Evolutionary conservation across 108 stramenopile genomes (phyloP).

Genomic region (Fragilaria radians): DNA sequence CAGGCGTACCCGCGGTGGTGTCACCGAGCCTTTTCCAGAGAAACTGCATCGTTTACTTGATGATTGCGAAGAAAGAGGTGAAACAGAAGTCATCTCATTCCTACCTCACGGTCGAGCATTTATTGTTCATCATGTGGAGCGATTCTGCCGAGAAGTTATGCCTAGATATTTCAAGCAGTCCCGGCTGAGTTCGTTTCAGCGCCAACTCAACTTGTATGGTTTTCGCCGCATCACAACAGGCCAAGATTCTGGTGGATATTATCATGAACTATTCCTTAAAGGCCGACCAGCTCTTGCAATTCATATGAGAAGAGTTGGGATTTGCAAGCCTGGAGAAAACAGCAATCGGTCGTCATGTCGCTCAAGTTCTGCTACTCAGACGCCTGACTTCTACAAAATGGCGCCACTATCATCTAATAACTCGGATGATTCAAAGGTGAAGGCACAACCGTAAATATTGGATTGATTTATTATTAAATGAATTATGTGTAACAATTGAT

Average conservation of each 20-base stretch:
- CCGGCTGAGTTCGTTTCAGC: conserved; percentile 76
- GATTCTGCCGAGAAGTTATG: conserved; percentile 54
- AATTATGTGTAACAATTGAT: too few relatives aligned
- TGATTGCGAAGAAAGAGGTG: conserved; percentile 17
- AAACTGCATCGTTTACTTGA: conserved; percentile 9
- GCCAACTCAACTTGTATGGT: conserved; percentile 84
- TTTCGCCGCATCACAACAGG: conserved; percentile 64
- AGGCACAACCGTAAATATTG: too few relatives aligned
- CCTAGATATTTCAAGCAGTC: conserved; percentile 75
- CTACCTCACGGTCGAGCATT: conserved; percentile 51
- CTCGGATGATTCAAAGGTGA: too few relatives aligned
- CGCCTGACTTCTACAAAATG: neutral
- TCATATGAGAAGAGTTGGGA: conserved; percentile 6
- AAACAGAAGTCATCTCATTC: conserved; percentile 45
- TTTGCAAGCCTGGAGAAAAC: neutral
- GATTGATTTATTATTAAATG: too few relatives aligned
- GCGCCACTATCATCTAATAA: too few relatives aligned
- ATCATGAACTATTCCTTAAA: conserved; percentile 19
- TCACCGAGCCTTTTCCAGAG: conserved; percentile 11
- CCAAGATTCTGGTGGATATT: conserved; percentile 32
- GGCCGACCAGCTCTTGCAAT: conserved; percentile 11
- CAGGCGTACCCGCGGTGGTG: neutral
- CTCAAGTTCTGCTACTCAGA: neutral
- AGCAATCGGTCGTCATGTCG: neutral
- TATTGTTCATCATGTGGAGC: conserved; percentile 43